These are phyloP conservation scores for Raffaelea arxii DNA, from an alignment of 2,329 filamentous ascomycete species.

Conservation along the genomic window DNA sequence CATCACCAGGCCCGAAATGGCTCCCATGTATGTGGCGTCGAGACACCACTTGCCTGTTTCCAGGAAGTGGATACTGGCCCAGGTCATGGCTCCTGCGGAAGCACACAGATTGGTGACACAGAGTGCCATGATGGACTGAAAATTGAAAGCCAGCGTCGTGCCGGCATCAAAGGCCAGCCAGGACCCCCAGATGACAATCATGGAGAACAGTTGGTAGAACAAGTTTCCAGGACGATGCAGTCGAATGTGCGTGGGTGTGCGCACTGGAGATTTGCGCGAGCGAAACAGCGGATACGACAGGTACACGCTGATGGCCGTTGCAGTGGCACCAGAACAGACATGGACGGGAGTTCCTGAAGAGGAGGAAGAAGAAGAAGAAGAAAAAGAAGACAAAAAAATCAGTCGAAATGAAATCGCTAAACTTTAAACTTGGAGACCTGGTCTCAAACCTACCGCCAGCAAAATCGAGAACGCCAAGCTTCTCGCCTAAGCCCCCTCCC, in stretches of 20 bases:
- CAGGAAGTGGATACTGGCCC: constrained; percentile 90
- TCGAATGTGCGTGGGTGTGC: constrained; percentile 6
- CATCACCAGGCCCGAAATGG: constrained; percentile 59
- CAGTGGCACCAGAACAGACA: constrained; percentile 85
- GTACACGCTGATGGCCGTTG: constrained; percentile 97
- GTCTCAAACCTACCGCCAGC: constrained; percentile 44
- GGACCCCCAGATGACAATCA: constrained; percentile 97
- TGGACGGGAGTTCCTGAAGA: constrained; percentile 88
- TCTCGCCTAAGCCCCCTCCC: constrained; percentile 84
- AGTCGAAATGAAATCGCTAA: background rate
- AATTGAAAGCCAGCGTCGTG: constrained; percentile 83
- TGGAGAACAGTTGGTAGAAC: constrained; percentile 50
- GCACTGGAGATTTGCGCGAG: constrained; percentile 59
- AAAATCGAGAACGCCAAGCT: constrained; percentile 87
- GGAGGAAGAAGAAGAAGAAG: too few species aligned
- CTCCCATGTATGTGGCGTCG: constrained; percentile 61
- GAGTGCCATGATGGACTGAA: constrained; percentile 88
- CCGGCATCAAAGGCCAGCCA: constrained; percentile 99
- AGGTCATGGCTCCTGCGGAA: constrained; percentile 82
- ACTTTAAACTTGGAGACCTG: background rate
- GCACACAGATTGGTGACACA: constrained; percentile 92
- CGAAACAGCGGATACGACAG: constrained; percentile 58
- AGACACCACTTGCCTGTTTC: constrained; percentile 86
- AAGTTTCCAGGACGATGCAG: constrained; percentile 6
- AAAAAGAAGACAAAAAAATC: background rate